Evolutionary conservation across 305 asterid species (phyloP).

Genomic region (Solanum hybrid): DNA sequence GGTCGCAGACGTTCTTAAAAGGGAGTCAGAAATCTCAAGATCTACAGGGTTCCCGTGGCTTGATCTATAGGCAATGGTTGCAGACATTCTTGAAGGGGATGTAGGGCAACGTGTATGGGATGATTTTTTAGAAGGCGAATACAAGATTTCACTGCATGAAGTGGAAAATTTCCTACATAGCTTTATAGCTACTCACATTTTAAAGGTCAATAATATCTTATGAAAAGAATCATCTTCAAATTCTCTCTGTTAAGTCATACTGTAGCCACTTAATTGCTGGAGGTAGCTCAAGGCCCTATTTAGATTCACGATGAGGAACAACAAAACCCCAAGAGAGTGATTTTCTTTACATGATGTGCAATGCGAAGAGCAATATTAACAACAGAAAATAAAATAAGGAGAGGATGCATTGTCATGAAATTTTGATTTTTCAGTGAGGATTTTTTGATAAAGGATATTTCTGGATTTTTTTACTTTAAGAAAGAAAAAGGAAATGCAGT

Average conservation of each 20-base stretch:
- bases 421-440: not conserved
- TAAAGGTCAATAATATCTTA: not conserved
- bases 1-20: not conserved
- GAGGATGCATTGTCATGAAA: not conserved
- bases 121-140: not conserved
- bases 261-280: not conserved
- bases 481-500: not conserved
- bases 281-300: not conserved
- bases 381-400: not conserved
- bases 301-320: not conserved
- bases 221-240: not conserved
- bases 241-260: not conserved
- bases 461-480: not conserved
- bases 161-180: not conserved
- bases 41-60: not conserved
- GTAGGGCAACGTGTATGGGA: not conserved
- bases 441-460: not conserved
- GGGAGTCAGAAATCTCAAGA: not conserved
- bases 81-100: not conserved
- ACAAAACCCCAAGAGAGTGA: not conserved
- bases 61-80: not conserved
- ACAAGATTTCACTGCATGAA: not conserved
- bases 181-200: not conserved
- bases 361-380: not conserved
- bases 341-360: not conserved